Evolutionary conservation across 1,139 yeast species (phyloP).

Genomic region (Nakaseomyces delphensis): DNA sequence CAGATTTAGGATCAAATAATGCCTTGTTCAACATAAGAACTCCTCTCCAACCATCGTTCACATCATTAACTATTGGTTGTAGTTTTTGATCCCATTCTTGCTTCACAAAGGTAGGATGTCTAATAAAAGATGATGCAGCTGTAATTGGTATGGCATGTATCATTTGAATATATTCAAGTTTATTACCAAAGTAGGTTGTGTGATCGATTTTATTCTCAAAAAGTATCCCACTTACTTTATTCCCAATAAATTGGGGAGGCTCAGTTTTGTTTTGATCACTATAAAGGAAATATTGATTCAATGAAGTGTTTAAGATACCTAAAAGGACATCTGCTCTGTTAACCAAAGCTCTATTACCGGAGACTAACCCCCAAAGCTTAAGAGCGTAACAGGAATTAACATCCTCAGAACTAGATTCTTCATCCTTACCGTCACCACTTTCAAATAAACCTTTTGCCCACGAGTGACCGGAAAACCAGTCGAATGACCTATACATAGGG

Average conservation of each 20-base stretch:
- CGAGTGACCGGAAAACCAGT: slow-evolving; percentile 72
- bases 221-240: slow-evolving; percentile 67
- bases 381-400: slow-evolving; percentile 65
- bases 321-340: slow-evolving; percentile 54
- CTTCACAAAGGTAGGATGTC: slow-evolving; percentile 58
- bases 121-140: slow-evolving; percentile 69
- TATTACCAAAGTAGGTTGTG: slow-evolving; percentile 79
- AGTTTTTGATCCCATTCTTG: slow-evolving; percentile 70
- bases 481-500: slow-evolving; percentile 71
- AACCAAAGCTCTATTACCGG: slow-evolving; percentile 45
- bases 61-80: slow-evolving; percentile 40
- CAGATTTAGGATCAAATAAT: slow-evolving; percentile 52
- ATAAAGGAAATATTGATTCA: slow-evolving; percentile 55
- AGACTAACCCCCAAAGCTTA: slow-evolving; percentile 58
- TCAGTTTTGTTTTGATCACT: slow-evolving; percentile 40
- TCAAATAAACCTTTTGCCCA: slow-evolving; percentile 74
- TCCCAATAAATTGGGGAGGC: slow-evolving; percentile 48
- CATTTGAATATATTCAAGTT: slow-evolving; percentile 80
- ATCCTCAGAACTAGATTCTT: slow-evolving; percentile 72
- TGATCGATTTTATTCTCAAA: slow-evolving; percentile 87
- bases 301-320: slow-evolving; percentile 47
- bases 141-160: slow-evolving; percentile 91
- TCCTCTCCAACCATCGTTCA: slow-evolving; percentile 84
- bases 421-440: slow-evolving; percentile 71
- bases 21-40: slow-evolving; percentile 73